Base-by-base conservation (phyloP, 2,329 filamentous ascomycete genomes). In the Fusarium anguioides region DNA sequence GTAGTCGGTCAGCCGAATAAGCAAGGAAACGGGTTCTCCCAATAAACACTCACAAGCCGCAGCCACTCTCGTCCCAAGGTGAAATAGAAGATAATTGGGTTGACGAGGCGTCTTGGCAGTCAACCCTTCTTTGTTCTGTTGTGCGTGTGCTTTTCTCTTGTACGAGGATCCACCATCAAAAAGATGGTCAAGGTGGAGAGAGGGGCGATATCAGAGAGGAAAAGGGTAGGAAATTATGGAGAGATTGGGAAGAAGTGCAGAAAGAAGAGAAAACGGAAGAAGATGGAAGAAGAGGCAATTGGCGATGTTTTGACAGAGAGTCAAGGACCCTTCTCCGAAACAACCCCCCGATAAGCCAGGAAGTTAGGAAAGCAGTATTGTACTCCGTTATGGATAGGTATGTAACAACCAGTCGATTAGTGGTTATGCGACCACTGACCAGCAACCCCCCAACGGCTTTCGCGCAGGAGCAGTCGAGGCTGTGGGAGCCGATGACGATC, bases 401-500 rank as follows among this genome's bases (percentile, higher is more conserved):
- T 9, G 26, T 27, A 50, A 42, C 35, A 63, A 31, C 39, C 33
- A 65, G 50, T 63, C 35, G 63, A 31, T 33, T 37, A 65, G 50
- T 63, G 49, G 45, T 57, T 52, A 61, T 48, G 55, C 65, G 37
- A 44, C 57, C 51, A 53, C 49, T 61, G 37, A 44, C 57, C 51
- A 53, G 61, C 36, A 58, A 42, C 40, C 51, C 40, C 51, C 65
- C 51, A 68, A 66, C 62, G 64, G 57, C 60, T 66, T 62, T 53
- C 39, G 31, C 42, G 31, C 41, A 61, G 59, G 45, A 50, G 39
- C 45, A 55, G 54, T 26, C 52, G 26, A 46, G 39, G 40, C 14
- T 51, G 51, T 64, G 59, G 68, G 68, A 72, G 48, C 66, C 53
- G 69, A 72, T 67, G 68, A 73, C 64, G 70, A 72, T 72, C 66